A percentile compares a stretch with the other conserved stretches of the same genome.
Evolutionary conservation across 2,329 filamentous ascomycete genomes (phyloP).

Genomic region (Eutypella sp.): DNA sequence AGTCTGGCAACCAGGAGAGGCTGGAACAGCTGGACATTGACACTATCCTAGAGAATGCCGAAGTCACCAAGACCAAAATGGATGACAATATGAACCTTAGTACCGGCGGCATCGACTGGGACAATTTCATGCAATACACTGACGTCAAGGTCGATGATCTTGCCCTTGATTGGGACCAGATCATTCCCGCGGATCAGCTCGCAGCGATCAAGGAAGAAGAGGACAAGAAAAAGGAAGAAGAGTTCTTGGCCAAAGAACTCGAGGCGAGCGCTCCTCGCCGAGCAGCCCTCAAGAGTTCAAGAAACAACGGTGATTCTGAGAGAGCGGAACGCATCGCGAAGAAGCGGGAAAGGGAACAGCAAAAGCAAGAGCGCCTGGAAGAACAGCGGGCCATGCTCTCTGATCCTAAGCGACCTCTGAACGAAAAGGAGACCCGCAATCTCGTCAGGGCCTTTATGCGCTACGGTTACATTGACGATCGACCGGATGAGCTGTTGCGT

Average conservation of each 20-base stretch:
- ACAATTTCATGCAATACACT: constrained; percentile 96
- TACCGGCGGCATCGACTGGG: constrained; percentile 77
- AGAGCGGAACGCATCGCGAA: constrained; percentile 60
- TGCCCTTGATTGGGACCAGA: constrained; percentile 90
- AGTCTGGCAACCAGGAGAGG: constrained; percentile 93
- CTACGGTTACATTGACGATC: constrained; percentile 85
- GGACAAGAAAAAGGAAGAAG: constrained; percentile 75
- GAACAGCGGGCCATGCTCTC: constrained; percentile 67
- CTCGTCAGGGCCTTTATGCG: constrained; percentile 87
- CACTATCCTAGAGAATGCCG: constrained; percentile 91
- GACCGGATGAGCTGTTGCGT: constrained; percentile 77
- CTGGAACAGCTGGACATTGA: constrained; percentile 97
- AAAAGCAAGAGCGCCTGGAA: constrained; percentile 69
- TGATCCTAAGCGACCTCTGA: constrained; percentile 85
- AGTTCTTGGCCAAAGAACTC: constrained; percentile 74
- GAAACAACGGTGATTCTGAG: constrained; percentile 49
- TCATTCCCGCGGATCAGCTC: constrained; percentile 90
- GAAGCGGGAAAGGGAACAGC: constrained; percentile 60
- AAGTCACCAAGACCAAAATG: constrained; percentile 94
- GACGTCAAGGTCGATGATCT: constrained; percentile 89
- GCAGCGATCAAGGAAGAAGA: constrained; percentile 87
- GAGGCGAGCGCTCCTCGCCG: constrained; percentile 81
- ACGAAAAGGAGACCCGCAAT: constrained; percentile 88
- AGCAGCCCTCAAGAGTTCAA: constrained; percentile 57
- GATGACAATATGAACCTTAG: constrained; percentile 88